phyloP scores from a whole-genome alignment of 352 stramenopile genomes.

The Peronosclerospora sorghi region DNA sequence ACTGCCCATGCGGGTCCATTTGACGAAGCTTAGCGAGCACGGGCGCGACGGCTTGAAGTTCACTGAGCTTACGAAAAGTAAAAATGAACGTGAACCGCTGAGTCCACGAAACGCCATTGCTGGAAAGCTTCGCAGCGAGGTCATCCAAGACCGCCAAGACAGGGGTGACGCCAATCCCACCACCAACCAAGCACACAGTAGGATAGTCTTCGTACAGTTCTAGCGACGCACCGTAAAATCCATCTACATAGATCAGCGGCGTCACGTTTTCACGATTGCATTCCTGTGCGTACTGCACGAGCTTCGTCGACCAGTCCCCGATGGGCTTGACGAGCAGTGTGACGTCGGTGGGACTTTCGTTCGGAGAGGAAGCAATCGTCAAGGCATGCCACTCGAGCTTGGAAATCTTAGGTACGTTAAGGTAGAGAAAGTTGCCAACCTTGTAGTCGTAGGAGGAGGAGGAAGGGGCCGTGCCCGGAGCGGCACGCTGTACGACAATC shows the following conservation, averaged over 20 bases:
- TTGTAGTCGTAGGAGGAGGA: slow-evolving; percentile 32
- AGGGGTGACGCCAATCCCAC: slow-evolving; percentile 36
- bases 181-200: slow-evolving; percentile 31
- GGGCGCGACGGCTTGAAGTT: slow-evolving; percentile 19
- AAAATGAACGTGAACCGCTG: slow-evolving; percentile 32
- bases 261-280: slow-evolving; percentile 17
- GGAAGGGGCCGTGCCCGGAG: slow-evolving; percentile 20
- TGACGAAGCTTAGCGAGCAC: slow-evolving; percentile 26
- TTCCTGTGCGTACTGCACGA: slow-evolving; percentile 30
- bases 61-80: slow-evolving; percentile 29
- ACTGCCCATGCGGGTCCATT: slow-evolving; percentile 24
- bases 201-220: slow-evolving; percentile 38
- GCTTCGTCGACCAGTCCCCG: slow-evolving; percentile 32
- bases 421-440: slow-evolving; percentile 42
- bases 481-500: slow-evolving; percentile 30
- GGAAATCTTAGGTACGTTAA: slow-evolving; percentile 41
- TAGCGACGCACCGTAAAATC: slow-evolving; percentile 36
- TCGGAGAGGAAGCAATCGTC: slow-evolving; percentile 42
- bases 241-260: slow-evolving; percentile 43
- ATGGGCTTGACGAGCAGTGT: slow-evolving; percentile 42
- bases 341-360: slow-evolving; percentile 23
- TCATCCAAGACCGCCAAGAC: slow-evolving; percentile 38
- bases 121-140: slow-evolving; percentile 18
- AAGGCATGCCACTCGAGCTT: slow-evolving; percentile 50
- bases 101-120: slow-evolving; percentile 21